A percentile compares a stretch with the other conserved stretches of the same genome.
These are phyloP conservation scores for Juglanconis sp. DNA, from an alignment of 2,329 filamentous ascomycete genomes.

Conservation along the genomic window DNA sequence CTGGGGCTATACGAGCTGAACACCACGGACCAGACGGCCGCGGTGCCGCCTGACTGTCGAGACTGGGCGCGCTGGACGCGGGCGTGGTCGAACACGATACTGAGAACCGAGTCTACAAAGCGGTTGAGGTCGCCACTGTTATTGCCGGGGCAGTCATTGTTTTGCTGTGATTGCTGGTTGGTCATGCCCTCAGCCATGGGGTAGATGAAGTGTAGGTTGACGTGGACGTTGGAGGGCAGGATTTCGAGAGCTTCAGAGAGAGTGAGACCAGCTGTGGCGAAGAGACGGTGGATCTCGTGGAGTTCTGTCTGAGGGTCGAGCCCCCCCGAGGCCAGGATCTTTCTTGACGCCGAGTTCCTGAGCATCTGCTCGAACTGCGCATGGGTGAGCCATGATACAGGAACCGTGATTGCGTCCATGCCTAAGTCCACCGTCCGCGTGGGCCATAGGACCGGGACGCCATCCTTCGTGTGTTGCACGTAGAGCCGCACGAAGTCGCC, in stretches of 20 bases:
- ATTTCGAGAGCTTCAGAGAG: slow-evolving; percentile 72
- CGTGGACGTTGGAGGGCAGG: slow-evolving; percentile 75
- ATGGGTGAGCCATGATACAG: slow-evolving; percentile 74
- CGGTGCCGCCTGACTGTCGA: slow-evolving; percentile 44
- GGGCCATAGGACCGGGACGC: slow-evolving; percentile 82
- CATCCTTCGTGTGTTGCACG: slow-evolving; percentile 87
- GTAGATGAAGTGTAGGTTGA: slow-evolving; percentile 90
- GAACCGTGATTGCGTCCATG: slow-evolving; percentile 66
- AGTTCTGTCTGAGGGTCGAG: slow-evolving; percentile 41
- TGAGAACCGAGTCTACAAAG: slow-evolving; percentile 80
- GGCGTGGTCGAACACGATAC: slow-evolving; percentile 87
- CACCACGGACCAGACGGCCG: slow-evolving; percentile 76
- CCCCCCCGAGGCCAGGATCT: slow-evolving; percentile 42
- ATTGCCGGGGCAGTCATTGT: slow-evolving; percentile 50
- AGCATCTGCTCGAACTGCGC: slow-evolving; percentile 64
- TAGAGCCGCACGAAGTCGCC: slow-evolving; percentile 93
- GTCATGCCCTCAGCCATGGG: slow-evolving; percentile 72
- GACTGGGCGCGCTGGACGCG: slow-evolving; percentile 61
- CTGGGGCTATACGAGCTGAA: slow-evolving; percentile 91
- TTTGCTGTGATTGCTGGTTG: slow-evolving; percentile 30
- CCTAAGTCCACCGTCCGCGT: slow-evolving; percentile 75
- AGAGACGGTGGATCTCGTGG: slow-evolving; percentile 61
- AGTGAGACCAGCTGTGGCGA: slow-evolving; percentile 75
- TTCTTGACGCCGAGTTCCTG: slow-evolving; percentile 38
- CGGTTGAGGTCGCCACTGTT: slow-evolving; percentile 79